A percentile compares a stretch with the other conserved stretches of the same genome.
These are phyloP conservation scores for Nakazawaea ishiwadae DNA, from an alignment of 805 yeast species.

Conservation along the genomic window DNA sequence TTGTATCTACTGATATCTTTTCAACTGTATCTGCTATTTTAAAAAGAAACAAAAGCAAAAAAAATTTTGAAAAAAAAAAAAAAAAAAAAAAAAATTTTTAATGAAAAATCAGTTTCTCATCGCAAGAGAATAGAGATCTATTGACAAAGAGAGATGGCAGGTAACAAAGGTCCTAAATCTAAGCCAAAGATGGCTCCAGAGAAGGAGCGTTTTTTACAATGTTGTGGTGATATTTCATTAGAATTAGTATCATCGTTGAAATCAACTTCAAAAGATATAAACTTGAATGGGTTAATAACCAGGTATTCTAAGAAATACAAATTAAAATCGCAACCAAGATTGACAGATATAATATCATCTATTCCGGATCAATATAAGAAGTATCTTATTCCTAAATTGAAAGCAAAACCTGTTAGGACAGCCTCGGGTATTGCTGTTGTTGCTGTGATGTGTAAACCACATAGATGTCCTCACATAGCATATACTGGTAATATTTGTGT, in stretches of 20 bases:
- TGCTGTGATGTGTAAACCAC: slow-evolving; percentile 99
- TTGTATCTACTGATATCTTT: background rate
- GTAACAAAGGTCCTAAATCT: slow-evolving; percentile 27
- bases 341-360: slow-evolving; percentile 90
- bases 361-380: slow-evolving; percentile 96
- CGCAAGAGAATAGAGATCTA: no score
- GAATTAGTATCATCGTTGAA: slow-evolving; percentile 79
- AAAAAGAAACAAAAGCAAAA: background rate
- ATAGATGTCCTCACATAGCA: slow-evolving; percentile 98
- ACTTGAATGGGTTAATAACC: slow-evolving; percentile 84
- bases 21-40: background rate
- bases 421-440: slow-evolving; percentile 99
- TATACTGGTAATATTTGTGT: slow-evolving; percentile 98
- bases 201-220: slow-evolving; percentile 85
- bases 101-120: no score
- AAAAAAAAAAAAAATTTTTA: background rate
- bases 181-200: slow-evolving; percentile 80
- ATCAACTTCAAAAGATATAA: slow-evolving; percentile 66
- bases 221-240: slow-evolving; percentile 87
- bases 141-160: no score
- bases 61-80: background rate
- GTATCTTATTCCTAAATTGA: slow-evolving; percentile 83
- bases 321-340: slow-evolving; percentile 85
- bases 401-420: slow-evolving; percentile 98
- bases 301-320: slow-evolving; percentile 86